These are phyloP conservation scores for Spathaspora hagerdaliae DNA, from an alignment of 805 yeast genomes.

Conservation along the genomic window DNA sequence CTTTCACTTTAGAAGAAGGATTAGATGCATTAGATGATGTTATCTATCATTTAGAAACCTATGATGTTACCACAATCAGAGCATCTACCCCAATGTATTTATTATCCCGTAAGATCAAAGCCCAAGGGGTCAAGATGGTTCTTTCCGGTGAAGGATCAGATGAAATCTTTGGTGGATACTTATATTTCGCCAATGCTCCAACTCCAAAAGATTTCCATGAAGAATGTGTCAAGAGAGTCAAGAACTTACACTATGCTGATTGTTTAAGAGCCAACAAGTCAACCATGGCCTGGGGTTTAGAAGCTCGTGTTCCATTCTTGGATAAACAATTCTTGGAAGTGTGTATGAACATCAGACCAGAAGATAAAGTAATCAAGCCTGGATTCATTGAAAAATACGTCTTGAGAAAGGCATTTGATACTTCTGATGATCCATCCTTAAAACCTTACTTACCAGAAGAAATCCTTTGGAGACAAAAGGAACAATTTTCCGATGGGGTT, in stretches of 20 bases:
- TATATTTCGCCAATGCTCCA: conserved; percentile 97
- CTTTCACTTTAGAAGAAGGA: conserved; percentile 95
- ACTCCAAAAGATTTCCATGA: conserved; percentile 87
- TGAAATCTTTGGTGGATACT: conserved; percentile 97
- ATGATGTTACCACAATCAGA: conserved; percentile 97
- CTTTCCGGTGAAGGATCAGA: conserved; percentile 98
- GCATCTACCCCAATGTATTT: conserved; percentile 99
- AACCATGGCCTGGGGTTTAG: conserved; percentile 99
- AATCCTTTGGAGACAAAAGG: conserved; percentile 99
- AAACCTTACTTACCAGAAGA: conserved; percentile 93
- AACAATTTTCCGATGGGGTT: conserved; percentile 98
- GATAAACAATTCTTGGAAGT: conserved; percentile 89
- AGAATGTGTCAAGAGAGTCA: conserved; percentile 93
- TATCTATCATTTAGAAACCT: conserved; percentile 93
- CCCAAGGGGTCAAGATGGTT: conserved; percentile 99
- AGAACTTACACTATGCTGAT: conserved; percentile 95
- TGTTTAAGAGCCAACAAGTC: conserved; percentile 99
- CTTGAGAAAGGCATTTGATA: conserved; percentile 96
- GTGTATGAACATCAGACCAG: conserved; percentile 92
- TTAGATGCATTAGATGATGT: conserved; percentile 93
- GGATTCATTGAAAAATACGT: conserved; percentile 93
- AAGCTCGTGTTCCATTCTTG: conserved; percentile 98
- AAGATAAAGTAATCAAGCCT: conserved; percentile 78
- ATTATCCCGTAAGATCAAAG: conserved; percentile 93
- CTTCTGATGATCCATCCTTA: conserved; percentile 70